These are phyloP conservation scores for Cladosporium oxysporum DNA, from an alignment of 2,329 filamentous ascomycete genomes.

Conservation along the genomic window DNA sequence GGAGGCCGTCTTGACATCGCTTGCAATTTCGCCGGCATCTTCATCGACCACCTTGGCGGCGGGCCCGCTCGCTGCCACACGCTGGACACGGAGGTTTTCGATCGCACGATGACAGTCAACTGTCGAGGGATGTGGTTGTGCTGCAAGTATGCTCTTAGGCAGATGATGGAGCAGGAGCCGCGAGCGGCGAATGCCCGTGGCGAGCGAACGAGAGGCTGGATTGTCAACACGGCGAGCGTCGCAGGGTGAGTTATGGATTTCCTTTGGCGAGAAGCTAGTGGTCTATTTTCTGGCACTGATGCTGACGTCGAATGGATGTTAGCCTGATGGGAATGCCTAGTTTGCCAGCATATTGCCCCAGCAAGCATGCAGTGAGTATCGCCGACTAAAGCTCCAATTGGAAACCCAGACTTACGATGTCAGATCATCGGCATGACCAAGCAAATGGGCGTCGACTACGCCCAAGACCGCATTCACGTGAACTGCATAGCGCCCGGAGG, in stretches of 20 bases:
- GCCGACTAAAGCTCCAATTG: too few relatives aligned
- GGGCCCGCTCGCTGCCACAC: slow-evolving; percentile 23
- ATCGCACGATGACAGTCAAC: slow-evolving; percentile 38
- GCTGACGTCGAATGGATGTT: background rate
- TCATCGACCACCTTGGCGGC: slow-evolving; percentile 20
- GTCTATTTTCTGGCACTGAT: background rate
- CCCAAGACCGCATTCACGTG: slow-evolving; percentile 30
- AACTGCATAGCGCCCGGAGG: slow-evolving; percentile 27
- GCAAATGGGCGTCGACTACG: slow-evolving; percentile 32
- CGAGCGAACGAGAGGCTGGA: slow-evolving; percentile 48
- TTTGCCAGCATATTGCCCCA: slow-evolving; percentile 22
- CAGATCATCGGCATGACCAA: slow-evolving; percentile 33
- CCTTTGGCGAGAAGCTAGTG: too few relatives aligned
- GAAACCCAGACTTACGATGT: background rate
- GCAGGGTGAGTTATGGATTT: background rate
- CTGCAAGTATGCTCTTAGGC: slow-evolving; percentile 43
- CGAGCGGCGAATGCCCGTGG: slow-evolving; percentile 35
- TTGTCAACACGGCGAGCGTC: slow-evolving; percentile 52
- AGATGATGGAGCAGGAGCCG: slow-evolving; percentile 45
- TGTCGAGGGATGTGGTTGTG: slow-evolving; percentile 45
- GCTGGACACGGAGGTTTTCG: slow-evolving; percentile 28
- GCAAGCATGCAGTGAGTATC: slow-evolving; percentile 28
- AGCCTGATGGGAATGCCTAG: background rate
- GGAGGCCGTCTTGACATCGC: slow-evolving; percentile 32
- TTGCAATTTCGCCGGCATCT: slow-evolving; percentile 32